phyloP scores from a whole-genome alignment of 257 asterid genomes.

The Leonotis leonurus region DNA sequence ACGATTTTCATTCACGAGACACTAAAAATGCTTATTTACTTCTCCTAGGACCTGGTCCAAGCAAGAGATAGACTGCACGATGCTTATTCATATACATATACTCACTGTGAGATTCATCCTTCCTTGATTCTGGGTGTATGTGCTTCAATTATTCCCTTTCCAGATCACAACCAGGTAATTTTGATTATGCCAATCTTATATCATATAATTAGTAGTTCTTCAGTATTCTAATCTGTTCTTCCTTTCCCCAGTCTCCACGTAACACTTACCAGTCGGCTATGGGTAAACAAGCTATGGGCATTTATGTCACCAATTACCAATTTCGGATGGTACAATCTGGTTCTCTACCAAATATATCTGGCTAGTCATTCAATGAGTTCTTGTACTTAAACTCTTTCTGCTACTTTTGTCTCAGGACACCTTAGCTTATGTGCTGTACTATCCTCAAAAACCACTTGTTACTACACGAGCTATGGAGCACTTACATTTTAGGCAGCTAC shows the following conservation, averaged over 20 bases:
- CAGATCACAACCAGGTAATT: constrained; percentile 96
- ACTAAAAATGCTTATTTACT: constrained; percentile 21
- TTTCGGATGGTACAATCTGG: constrained; percentile 76
- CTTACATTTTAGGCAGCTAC: constrained; percentile 91
- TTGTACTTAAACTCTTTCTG: not conserved
- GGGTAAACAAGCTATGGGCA: constrained; percentile 99
- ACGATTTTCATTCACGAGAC: not conserved
- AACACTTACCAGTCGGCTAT: constrained; percentile 98
- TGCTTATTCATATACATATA: constrained; percentile 85
- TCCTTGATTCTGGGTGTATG: constrained; percentile 95
- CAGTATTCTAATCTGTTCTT: constrained; percentile 20
- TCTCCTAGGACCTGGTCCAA: constrained; percentile 60
- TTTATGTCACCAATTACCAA: constrained; percentile 93
- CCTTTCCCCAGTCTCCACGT: constrained; percentile 81
- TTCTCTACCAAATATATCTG: not conserved
- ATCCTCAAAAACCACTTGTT: constrained; percentile 96
- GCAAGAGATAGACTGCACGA: constrained; percentile 72
- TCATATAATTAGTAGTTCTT: constrained; percentile 1
- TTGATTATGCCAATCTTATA: not conserved
- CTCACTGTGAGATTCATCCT: constrained; percentile 97
- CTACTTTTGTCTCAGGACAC: constrained; percentile 55
- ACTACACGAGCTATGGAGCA: constrained; percentile 99
- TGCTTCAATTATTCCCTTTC: constrained; percentile 97
- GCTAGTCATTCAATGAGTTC: not conserved
- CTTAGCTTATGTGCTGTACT: constrained; percentile 87